Evolutionary conservation across 345 rosid genomes (phyloP).

Genomic region (sweet orange (Citrus sinensis)): DVS_A1.0 CM039165.1:34256001-34256500

Average conservation of each 20-base stretch:
- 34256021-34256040: not conserved
- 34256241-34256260: conserved; percentile 64
- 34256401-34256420: not conserved
- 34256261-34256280: conserved; percentile 95
- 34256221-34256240: conserved; percentile 60
- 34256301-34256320: conserved; percentile 66
- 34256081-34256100: conserved; percentile 12
- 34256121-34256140: conserved; percentile 94
- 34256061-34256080: conserved; percentile 2
- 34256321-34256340: conserved; percentile 96
- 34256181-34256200: conserved; percentile 76
- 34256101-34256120: conserved; percentile 37
- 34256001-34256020: not conserved
- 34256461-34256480: not conserved
- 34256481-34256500: not conserved
- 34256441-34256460: not conserved
- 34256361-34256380: not conserved
- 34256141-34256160: conserved; percentile 76
- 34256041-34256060: not conserved
- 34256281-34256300: conserved; percentile 79
- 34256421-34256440: not conserved
- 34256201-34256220: conserved; percentile 88
- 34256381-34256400: not conserved
- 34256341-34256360: conserved; percentile 16
- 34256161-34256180: conserved; percentile 76